Conservation (phyloP, 2,329 filamentous ascomycete genomes). For the Talaromyces sp. region DNA sequence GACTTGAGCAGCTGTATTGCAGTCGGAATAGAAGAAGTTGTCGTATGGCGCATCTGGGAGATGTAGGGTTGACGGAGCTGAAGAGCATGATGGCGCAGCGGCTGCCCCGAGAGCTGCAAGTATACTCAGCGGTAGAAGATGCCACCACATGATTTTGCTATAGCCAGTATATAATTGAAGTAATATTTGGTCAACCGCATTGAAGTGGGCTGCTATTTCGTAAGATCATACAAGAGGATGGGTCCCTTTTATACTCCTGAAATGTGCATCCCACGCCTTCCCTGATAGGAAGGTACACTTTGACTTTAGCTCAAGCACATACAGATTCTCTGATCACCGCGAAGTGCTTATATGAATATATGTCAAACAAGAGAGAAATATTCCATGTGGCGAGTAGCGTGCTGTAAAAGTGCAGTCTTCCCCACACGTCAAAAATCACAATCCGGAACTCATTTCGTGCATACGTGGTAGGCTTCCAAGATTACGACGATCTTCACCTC, state of each 20-base stretch:
- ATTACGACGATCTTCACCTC: slow-evolving; percentile 1
- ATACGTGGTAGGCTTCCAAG: not conserved
- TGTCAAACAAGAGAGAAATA: not conserved
- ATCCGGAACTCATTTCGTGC: not conserved
- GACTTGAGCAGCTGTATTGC: slow-evolving; percentile 57
- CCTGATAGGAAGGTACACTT: slow-evolving; percentile 1
- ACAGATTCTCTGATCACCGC: not conserved
- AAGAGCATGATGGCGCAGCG: slow-evolving; percentile 23
- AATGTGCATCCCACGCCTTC: not conserved
- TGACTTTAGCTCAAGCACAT: not conserved
- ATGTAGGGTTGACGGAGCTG: slow-evolving; percentile 39
- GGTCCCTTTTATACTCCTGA: not conserved
- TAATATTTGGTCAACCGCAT: too few species aligned
- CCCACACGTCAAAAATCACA: not conserved
- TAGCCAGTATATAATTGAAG: not conserved
- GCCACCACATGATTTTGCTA: not conserved
- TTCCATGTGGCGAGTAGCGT: not conserved
- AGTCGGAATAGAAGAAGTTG: slow-evolving; percentile 66
- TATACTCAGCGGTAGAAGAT: not conserved
- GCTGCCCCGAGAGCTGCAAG: slow-evolving; percentile 3
- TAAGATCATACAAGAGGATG: not conserved
- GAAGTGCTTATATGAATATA: not conserved
- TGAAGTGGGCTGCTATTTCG: too few species aligned
- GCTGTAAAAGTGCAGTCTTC: not conserved
- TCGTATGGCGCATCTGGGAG: slow-evolving; percentile 59